Evolutionary conservation across 2,329 filamentous ascomycete genomes (phyloP).

Genomic region (Aaosphaeria pasadenensis): DNA sequence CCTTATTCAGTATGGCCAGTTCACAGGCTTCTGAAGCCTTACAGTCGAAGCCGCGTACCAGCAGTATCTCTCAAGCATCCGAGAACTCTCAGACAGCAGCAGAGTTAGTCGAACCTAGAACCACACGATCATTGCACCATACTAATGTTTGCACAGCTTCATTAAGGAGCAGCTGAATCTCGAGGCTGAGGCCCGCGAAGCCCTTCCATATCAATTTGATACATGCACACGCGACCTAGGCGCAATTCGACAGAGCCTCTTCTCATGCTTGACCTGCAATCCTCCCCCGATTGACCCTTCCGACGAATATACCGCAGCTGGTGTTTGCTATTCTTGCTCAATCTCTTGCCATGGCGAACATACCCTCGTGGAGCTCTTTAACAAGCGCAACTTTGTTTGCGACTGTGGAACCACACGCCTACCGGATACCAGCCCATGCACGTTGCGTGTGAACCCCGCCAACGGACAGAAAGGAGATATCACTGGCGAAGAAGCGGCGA

Average conservation of each 20-base stretch:
- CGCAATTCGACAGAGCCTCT: slow-evolving; percentile 80
- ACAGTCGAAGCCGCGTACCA: slow-evolving; percentile 28
- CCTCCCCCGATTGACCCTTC: slow-evolving; percentile 65
- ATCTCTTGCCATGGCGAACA: slow-evolving; percentile 97
- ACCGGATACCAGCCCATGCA: slow-evolving; percentile 68
- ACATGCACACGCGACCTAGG: slow-evolving; percentile 90
- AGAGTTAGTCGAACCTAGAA: slow-evolving; percentile 32
- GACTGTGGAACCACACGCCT: slow-evolving; percentile 90
- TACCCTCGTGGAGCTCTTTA: slow-evolving; percentile 90
- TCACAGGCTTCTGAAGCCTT: slow-evolving; percentile 17
- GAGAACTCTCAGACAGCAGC: slow-evolving; percentile 55
- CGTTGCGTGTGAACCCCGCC: slow-evolving; percentile 66
- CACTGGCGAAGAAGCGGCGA: slow-evolving; percentile 68
- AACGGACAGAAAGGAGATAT: slow-evolving; percentile 77
- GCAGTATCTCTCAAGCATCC: slow-evolving; percentile 44
- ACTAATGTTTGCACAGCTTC: slow-evolving; percentile 55
- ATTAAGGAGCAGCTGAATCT: slow-evolving; percentile 85
- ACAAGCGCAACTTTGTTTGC: slow-evolving; percentile 91
- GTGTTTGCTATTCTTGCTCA: slow-evolving; percentile 94
- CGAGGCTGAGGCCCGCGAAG: slow-evolving; percentile 92
- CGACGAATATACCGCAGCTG: slow-evolving; percentile 69
- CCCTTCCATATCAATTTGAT: slow-evolving; percentile 89
- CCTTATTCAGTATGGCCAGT: slow-evolving; percentile 21
- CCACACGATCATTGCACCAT: not conserved
- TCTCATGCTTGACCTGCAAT: slow-evolving; percentile 91